Conservation (phyloP, 495 filamentous ascomycete species). For the Halenospora varia region DNA sequence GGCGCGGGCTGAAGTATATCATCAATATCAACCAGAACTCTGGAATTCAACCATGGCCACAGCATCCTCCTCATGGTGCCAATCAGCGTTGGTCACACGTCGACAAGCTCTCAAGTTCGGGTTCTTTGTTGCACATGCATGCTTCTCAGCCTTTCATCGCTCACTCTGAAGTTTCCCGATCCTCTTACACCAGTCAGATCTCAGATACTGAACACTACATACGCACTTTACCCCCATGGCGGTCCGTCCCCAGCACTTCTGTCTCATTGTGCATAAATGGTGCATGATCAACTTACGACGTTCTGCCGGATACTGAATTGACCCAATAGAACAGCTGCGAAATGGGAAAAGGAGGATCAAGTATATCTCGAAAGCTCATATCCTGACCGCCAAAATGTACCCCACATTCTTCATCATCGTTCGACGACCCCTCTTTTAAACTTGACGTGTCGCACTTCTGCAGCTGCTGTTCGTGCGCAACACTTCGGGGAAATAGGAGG, state of each 20-base stretch:
- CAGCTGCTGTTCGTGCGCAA: conserved; percentile 1
- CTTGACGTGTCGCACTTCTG: conserved; percentile 11
- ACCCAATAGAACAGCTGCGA: conserved; percentile 9
- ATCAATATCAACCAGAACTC: background rate
- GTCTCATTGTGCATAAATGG: background rate
- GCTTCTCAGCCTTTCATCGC: background rate
- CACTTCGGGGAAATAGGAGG: background rate
- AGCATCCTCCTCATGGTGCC: background rate
- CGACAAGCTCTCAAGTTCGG: background rate
- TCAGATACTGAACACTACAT: background rate
- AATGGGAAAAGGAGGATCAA: background rate
- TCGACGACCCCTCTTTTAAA: conserved; percentile 1
- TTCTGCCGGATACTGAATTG: conserved; percentile 13
- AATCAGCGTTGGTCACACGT: background rate
- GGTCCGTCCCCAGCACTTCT: background rate
- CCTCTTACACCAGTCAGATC: background rate
- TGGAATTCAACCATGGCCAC: background rate
- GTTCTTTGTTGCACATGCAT: background rate
- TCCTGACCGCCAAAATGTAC: conserved; percentile 25
- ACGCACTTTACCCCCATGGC: background rate
- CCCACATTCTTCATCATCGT: conserved; percentile 13
- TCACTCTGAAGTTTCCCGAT: background rate
- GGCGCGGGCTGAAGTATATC: background rate
- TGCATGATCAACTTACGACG: conserved; percentile 4
- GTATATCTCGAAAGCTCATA: background rate